Percentiles rank a stretch among this genome's conserved stretches.
phyloP scores from a whole-genome alignment of 2,329 filamentous ascomycete genomes.

The Nigrospora oryzae region DNA sequence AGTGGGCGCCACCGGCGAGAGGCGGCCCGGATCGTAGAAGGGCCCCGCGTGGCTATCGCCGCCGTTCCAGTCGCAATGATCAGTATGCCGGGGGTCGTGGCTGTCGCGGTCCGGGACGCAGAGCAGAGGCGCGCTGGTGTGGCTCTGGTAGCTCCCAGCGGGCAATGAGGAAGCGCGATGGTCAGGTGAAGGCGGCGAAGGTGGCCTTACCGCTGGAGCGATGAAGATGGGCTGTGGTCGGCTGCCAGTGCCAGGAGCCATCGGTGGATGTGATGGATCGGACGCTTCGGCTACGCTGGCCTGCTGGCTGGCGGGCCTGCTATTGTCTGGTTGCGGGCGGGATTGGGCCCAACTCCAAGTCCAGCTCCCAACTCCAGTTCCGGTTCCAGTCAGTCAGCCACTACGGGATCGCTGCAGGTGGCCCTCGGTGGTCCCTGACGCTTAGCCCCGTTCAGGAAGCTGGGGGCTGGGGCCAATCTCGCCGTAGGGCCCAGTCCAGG shows the following conservation, averaged over 20 bases:
- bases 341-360: not conserved
- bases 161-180: not conserved
- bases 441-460: no score
- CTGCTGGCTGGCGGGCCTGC: no score
- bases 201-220: slow-evolving; percentile 17
- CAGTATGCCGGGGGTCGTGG: not conserved
- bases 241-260: slow-evolving; percentile 14
- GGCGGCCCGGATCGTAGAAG: slow-evolving; percentile 20
- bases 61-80: slow-evolving; percentile 3
- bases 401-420: no score
- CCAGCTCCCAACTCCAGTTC: not conserved
- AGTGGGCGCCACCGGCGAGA: slow-evolving; percentile 19
- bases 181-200: slow-evolving; percentile 8
- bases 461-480: no score
- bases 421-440: no score
- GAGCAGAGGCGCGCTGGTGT: slow-evolving; percentile 7
- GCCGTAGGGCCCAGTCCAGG: no score
- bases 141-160: slow-evolving; percentile 4
- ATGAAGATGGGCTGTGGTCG: slow-evolving; percentile 17
- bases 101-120: slow-evolving; percentile 7
- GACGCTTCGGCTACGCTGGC: no score
- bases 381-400: not conserved
- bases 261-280: slow-evolving; percentile 3
- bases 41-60: slow-evolving; percentile 5
- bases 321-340: not conserved